Percentiles rank a stretch among this genome's conserved stretches.
Conservation (phyloP, 176 grass and related monocot species). For the Elymus sibiricus region DNA sequence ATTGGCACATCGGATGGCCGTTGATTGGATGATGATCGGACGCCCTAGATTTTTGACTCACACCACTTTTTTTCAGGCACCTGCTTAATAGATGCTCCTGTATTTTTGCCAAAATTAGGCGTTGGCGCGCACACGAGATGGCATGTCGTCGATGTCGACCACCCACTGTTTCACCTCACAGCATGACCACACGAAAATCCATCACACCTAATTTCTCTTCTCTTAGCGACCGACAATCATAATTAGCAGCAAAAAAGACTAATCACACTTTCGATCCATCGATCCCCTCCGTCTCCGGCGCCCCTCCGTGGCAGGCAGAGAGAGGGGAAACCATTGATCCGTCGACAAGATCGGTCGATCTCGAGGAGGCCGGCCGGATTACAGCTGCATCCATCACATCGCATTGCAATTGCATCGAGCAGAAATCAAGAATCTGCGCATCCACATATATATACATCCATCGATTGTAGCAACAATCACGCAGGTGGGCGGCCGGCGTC, state of each 20-base stretch:
- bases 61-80: no score
- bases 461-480: not conserved
- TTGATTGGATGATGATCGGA: no score
- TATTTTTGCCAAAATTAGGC: constrained; percentile 3
- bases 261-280: not conserved
- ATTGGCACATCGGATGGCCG: no score
- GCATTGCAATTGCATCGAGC: not conserved
- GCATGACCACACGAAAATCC: constrained; percentile 14
- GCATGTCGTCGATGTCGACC: constrained; percentile 3
- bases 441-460: not conserved
- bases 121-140: not conserved
- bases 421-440: not conserved
- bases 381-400: not conserved
- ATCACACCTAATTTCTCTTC: not conserved
- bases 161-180: not conserved
- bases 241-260: not conserved
- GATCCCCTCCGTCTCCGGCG: not conserved
- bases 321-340: not conserved
- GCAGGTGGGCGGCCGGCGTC: not conserved
- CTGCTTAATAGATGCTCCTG: no score
- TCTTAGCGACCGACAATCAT: not conserved
- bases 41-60: no score
- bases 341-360: not conserved
- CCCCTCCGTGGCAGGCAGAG: not conserved
- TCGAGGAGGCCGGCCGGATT: constrained; percentile 1